Base-by-base conservation (phyloP, 139 green algal species). In the Axilococcus clingmanii region DNA sequence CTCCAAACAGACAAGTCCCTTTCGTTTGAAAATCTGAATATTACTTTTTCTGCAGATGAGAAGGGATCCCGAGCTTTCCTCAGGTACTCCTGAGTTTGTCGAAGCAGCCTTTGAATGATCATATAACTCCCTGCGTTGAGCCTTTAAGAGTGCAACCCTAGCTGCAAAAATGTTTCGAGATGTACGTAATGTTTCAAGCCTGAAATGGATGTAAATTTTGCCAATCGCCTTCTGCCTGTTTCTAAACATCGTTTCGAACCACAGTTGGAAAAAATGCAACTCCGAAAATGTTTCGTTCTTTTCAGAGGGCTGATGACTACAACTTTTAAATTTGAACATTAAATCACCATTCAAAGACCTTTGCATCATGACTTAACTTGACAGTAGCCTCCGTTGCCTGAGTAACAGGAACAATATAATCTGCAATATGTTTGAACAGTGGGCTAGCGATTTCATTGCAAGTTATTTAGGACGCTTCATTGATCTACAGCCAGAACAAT, bases 371-470 rank as follows among this genome's bases (percentile, higher is more conserved):
- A 61, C 54, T 46, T 32, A 45, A 24, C 28, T 42, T 17, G 2
- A 65, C n/a, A 27, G 48, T 57, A 20, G 56, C 33, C 12, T 48
- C 19, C 28, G 45, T 66, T 22, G 36, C 35, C 23, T 33, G 35
- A 29, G 0, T 30, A 32, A 43, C 12, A 45, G 7, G 19, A 7
- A 55, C 25, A 17, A 12, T 46, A 51, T 40, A 7, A n/a, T n/a
- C n/a, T n/a, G n/a, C 25, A 53, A 59, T 4, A 69, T 77, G 73
- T 76, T 81, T 43, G 73, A 81, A 37, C 61, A 54, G 14, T 79
- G 60, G 42, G 33, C 72, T 8, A 50, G 35, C 12, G 70, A 80
- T 11, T 30, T 64, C n/a, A 42, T 82, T 16, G 60, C 66, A 1
- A 52, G 56, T 58, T 75, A 61, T 28, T 41, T 82, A 16, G 74